Percentiles rank a stretch among this genome's conserved stretches.
phyloP scores from a whole-genome alignment of 352 stramenopile species.

The Pythium apleroticum region DNA sequence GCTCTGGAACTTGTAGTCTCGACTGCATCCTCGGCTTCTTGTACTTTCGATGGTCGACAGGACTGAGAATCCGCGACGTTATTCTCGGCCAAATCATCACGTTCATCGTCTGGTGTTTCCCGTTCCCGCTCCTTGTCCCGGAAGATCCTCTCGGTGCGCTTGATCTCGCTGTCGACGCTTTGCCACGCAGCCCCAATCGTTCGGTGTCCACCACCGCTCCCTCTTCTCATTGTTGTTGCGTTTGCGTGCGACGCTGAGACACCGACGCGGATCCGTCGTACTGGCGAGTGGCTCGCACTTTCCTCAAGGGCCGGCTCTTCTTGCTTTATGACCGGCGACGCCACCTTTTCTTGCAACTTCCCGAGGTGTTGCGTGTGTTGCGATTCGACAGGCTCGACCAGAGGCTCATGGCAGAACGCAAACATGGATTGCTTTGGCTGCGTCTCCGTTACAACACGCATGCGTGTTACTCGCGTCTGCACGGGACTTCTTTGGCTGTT shows the following conservation, averaged over 20 bases:
- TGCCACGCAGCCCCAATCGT: not conserved
- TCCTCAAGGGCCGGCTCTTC: not conserved
- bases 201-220: not conserved
- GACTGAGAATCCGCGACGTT: not conserved
- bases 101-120: not conserved
- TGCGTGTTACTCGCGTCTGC: not conserved
- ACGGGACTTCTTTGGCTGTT: not conserved
- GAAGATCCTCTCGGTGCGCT: not conserved
- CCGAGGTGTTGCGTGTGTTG: not conserved
- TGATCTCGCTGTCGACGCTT: constrained; percentile 1
- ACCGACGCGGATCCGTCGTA: not conserved
- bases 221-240: not conserved
- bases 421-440: not conserved
- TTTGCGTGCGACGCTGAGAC: not conserved
- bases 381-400: not conserved
- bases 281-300: not conserved
- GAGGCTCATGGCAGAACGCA: not conserved
- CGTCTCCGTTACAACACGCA: not conserved
- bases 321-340: not conserved
- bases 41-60: not conserved
- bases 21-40: not conserved
- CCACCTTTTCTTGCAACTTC: not conserved
- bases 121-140: not conserved
- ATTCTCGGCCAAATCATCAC: too few relatives aligned
- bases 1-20: not conserved